Evolutionary conservation across 1,139 yeast species (phyloP).

Genomic region (Pichiaceae sp.): DNA sequence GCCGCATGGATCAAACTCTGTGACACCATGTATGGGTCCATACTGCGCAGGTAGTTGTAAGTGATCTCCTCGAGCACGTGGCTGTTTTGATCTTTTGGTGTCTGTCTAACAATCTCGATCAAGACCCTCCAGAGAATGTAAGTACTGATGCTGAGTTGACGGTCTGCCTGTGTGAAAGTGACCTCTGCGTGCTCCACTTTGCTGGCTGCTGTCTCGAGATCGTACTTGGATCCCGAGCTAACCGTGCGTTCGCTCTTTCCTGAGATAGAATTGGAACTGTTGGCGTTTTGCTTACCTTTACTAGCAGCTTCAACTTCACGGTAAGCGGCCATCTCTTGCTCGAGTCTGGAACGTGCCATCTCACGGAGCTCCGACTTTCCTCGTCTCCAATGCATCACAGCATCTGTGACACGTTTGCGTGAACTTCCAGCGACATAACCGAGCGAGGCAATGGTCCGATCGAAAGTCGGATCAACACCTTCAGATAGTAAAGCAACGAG

Average conservation of each 20-base stretch:
- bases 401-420: constrained; percentile 94
- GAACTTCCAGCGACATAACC: constrained; percentile 87
- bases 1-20: constrained; percentile 75
- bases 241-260: neutral
- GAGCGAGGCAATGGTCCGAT: constrained; percentile 71
- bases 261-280: constrained; percentile 1
- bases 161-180: constrained; percentile 74
- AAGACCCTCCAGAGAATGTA: constrained; percentile 88
- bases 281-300: constrained; percentile 10
- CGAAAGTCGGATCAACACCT: constrained; percentile 82
- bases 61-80: constrained; percentile 87
- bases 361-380: constrained; percentile 81
- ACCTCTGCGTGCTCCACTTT: constrained; percentile 54
- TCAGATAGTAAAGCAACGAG: constrained; percentile 75
- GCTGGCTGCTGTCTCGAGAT: constrained; percentile 1
- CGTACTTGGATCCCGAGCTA: neutral
- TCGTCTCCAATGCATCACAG: constrained; percentile 97
- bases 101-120: constrained; percentile 86
- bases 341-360: constrained; percentile 61
- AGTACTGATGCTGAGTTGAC: constrained; percentile 79
- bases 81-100: constrained; percentile 72
- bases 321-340: constrained; percentile 28
- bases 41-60: constrained; percentile 78
- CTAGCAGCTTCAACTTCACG: constrained; percentile 14
- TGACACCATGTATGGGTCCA: constrained; percentile 66